These are phyloP conservation scores for Chlorociboria aeruginascens DNA, from an alignment of 495 filamentous ascomycete species.

Conservation along the genomic window DNA sequence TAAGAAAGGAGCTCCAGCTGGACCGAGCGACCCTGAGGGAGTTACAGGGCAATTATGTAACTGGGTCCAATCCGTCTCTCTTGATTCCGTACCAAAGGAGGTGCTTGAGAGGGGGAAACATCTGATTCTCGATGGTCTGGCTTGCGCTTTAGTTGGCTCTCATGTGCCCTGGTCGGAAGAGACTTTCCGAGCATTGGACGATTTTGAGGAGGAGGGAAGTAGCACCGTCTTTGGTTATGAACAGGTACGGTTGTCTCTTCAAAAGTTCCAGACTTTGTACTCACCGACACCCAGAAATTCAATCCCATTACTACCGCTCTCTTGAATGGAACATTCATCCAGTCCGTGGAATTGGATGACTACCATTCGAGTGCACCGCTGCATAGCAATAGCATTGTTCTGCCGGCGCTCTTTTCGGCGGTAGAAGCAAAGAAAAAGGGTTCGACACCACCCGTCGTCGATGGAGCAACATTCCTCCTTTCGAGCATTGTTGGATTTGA, in stretches of 20 bases:
- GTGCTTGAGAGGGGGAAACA: conserved; percentile 26
- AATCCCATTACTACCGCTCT: conserved; percentile 26
- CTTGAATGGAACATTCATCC: conserved; percentile 31
- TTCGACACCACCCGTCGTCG: not conserved
- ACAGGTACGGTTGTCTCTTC: conserved; percentile 7
- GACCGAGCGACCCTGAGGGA: conserved; percentile 10
- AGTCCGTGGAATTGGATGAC: conserved; percentile 33
- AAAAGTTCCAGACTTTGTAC: conserved; percentile 6
- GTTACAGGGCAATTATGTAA: conserved; percentile 18
- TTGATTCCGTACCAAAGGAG: conserved; percentile 16
- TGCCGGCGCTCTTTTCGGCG: conserved; percentile 30
- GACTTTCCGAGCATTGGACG: conserved; percentile 23
- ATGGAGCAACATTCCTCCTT: conserved; percentile 23
- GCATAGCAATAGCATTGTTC: conserved; percentile 24
- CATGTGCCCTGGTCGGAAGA: conserved; percentile 30
- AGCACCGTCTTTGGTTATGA: conserved; percentile 24
- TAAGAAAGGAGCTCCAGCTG: not conserved
- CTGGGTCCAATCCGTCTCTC: conserved; percentile 14
- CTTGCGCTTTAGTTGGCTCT: conserved; percentile 29
- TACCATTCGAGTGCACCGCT: conserved; percentile 28
- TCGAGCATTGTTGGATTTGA: conserved; percentile 29
- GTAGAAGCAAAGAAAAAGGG: not conserved
- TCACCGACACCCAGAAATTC: conserved; percentile 4
- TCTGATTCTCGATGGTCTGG: conserved; percentile 33
- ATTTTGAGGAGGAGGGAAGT: conserved; percentile 24